phyloP scores from a whole-genome alignment of 2,329 filamentous ascomycete genomes.

The Penicillium sp. region DNA sequence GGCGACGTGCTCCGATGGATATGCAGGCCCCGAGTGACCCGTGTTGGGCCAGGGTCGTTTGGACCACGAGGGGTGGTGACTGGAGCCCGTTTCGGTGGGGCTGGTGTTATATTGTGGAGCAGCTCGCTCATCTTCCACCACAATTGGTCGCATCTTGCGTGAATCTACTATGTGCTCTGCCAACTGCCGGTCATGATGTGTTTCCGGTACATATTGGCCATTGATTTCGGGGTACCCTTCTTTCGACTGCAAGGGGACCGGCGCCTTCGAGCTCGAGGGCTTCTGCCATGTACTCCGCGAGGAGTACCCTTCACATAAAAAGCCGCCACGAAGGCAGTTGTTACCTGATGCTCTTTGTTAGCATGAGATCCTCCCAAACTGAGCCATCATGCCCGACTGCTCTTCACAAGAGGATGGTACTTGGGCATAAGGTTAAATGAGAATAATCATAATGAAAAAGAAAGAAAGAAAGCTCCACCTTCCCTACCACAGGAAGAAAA shows the following conservation, averaged over 20 bases:
- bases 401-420: not conserved
- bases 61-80: slow-evolving; percentile 40
- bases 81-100: slow-evolving; percentile 35
- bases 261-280: slow-evolving; percentile 65
- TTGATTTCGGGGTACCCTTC: slow-evolving; percentile 55
- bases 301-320: slow-evolving; percentile 88
- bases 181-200: slow-evolving; percentile 41
- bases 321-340: slow-evolving; percentile 88
- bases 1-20: slow-evolving; percentile 38
- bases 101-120: slow-evolving; percentile 42
- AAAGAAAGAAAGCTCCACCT: not conserved
- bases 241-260: slow-evolving; percentile 80
- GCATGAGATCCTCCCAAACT: not conserved
- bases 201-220: slow-evolving; percentile 40
- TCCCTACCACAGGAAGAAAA: not conserved
- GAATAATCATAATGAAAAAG: not conserved
- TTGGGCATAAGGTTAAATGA: not conserved
- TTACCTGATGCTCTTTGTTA: slow-evolving; percentile 57
- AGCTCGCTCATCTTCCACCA: slow-evolving; percentile 46
- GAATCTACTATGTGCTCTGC: slow-evolving; percentile 40
- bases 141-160: slow-evolving; percentile 48
- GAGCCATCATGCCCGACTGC: not conserved
- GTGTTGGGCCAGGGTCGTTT: slow-evolving; percentile 41
- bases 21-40: slow-evolving; percentile 33
- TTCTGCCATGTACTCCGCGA: slow-evolving; percentile 77